Evolutionary conservation across 2,329 filamentous ascomycete genomes (phyloP).

Genomic region (Phialocephala subalpina): DNA sequence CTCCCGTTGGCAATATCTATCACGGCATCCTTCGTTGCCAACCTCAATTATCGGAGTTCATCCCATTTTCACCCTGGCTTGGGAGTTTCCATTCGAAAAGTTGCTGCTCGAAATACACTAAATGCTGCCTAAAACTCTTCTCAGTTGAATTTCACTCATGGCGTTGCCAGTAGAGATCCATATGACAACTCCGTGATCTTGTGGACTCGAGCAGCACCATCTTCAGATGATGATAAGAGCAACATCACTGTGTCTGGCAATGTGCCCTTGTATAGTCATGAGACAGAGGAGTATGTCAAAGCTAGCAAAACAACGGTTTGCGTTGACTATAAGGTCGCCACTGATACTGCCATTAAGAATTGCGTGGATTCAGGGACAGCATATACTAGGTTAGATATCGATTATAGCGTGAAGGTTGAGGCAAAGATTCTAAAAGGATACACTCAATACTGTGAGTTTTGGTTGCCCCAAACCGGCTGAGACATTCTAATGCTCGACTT

Average conservation of each 20-base stretch:
- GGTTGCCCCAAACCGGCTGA: neutral
- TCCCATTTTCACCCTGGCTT: constrained; percentile 69
- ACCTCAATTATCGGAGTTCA: constrained; percentile 74
- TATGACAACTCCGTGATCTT: constrained; percentile 65
- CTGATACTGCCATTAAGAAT: constrained; percentile 52
- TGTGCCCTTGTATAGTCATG: constrained; percentile 55
- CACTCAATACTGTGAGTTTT: constrained; percentile 62
- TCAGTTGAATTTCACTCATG: constrained; percentile 70
- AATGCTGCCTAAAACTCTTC: constrained; percentile 31
- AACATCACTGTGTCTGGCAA: constrained; percentile 53
- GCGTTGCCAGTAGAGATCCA: constrained; percentile 58
- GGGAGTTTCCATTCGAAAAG: constrained; percentile 69
- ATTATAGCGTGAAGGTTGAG: constrained; percentile 72
- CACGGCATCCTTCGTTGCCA: constrained; percentile 44
- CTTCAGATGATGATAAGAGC: constrained; percentile 54
- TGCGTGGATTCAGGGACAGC: constrained; percentile 64
- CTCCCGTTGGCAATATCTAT: constrained; percentile 22
- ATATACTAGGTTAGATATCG: constrained; percentile 77
- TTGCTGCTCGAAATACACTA: constrained; percentile 50
- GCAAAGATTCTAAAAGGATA: constrained; percentile 68
- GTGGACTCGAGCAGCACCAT: constrained; percentile 57
- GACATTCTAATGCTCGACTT: neutral
- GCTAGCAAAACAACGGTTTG: constrained; percentile 70
- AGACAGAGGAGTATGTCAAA: constrained; percentile 56
- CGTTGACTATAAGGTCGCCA: constrained; percentile 68